These are phyloP conservation scores for Mycena indigotica DNA, from an alignment of 768 basidiomycete species.

Conservation along the genomic window DNA sequence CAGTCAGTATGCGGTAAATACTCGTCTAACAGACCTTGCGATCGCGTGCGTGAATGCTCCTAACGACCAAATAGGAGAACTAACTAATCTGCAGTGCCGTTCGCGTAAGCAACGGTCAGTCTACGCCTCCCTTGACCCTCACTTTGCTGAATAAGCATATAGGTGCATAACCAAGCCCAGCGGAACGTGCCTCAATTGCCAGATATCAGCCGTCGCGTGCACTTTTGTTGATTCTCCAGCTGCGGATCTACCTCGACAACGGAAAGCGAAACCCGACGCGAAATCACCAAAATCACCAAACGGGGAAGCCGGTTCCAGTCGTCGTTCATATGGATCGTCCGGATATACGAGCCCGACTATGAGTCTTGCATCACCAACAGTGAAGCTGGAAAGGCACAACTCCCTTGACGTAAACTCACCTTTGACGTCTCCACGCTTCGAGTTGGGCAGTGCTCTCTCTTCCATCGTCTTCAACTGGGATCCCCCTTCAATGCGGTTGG, in stretches of 20 bases:
- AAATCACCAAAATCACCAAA: constrained; percentile 13
- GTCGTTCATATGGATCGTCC: constrained; percentile 13
- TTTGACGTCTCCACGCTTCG: constrained; percentile 18
- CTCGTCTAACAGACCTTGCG: constrained; percentile 11
- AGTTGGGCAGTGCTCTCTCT: constrained; percentile 21
- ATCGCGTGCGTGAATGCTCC: too few relatives aligned
- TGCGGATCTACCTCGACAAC: constrained; percentile 16
- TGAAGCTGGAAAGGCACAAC: constrained; percentile 22
- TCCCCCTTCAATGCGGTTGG: constrained; percentile 2
- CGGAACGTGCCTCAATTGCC: constrained; percentile 23
- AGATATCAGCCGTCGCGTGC: constrained; percentile 21
- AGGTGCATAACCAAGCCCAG: constrained; percentile 22
- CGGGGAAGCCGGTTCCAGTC: constrained; percentile 14
- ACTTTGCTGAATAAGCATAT: neutral
- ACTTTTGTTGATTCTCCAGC: constrained; percentile 23
- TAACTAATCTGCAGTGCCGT: too few relatives aligned
- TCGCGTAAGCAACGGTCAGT: constrained; percentile 15
- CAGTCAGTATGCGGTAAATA: neutral
- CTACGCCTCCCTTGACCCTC: neutral
- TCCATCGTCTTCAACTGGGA: constrained; percentile 23
- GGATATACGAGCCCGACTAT: constrained; percentile 20
- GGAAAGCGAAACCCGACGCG: constrained; percentile 20
- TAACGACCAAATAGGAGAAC: too few relatives aligned
- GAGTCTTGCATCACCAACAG: constrained; percentile 10
- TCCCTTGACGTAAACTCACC: constrained; percentile 23